phyloP scores from a whole-genome alignment of 257 asterid species.

The Prunella vulgaris region DNA sequence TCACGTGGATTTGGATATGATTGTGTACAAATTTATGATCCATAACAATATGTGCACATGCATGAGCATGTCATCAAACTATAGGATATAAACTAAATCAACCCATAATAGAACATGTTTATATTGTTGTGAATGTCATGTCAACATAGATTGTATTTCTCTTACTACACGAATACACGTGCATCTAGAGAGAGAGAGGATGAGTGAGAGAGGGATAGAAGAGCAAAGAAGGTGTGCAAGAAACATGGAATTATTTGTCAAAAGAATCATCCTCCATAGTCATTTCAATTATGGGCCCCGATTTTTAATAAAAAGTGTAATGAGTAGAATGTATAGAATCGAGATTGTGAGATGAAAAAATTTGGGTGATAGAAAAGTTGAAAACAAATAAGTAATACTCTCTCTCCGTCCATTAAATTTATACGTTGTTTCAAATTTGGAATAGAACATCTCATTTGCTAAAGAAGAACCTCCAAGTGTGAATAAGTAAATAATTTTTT shows the following conservation, averaged over 20 bases:
- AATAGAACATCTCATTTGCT: too few relatives aligned
- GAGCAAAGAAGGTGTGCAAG: neutral
- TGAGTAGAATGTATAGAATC: too few relatives aligned
- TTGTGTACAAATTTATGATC: neutral
- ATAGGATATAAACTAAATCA: neutral
- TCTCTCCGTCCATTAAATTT: too few relatives aligned
- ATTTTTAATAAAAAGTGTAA: too few relatives aligned
- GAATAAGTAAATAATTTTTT: too few relatives aligned
- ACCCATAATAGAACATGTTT: neutral
- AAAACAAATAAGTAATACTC: too few relatives aligned
- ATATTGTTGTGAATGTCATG: neutral
- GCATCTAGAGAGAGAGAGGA: neutral
- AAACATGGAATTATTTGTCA: slow-evolving; percentile 19
- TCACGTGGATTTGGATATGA: neutral
- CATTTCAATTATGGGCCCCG: too few relatives aligned
- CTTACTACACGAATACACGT: neutral
- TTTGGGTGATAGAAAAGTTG: too few relatives aligned
- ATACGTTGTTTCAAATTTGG: too few relatives aligned
- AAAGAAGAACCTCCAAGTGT: too few relatives aligned
- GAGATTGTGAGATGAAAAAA: too few relatives aligned
- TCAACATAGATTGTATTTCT: neutral
- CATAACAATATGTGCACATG: neutral
- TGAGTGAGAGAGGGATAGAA: neutral
- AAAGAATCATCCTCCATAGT: slow-evolving; percentile 18
- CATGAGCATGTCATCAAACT: too few relatives aligned